phyloP scores from a whole-genome alignment of 2,329 filamentous ascomycete genomes.

The Trichoderma brevicompactum region DNA sequence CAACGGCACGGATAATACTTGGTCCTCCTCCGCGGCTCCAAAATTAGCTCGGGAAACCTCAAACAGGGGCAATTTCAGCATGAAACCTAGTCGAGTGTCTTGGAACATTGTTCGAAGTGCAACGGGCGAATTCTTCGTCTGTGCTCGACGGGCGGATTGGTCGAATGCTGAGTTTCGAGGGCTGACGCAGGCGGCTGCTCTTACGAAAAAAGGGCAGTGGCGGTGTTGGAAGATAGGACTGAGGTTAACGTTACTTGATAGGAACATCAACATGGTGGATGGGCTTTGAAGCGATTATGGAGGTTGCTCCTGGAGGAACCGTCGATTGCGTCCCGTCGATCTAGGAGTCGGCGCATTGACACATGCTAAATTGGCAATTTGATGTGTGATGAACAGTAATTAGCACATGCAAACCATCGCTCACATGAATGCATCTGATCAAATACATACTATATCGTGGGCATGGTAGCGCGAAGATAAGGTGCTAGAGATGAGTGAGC shows the following conservation, averaged over 20 bases:
- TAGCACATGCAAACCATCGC: too few relatives aligned
- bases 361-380: slow-evolving; percentile 13
- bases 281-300: neutral
- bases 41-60: neutral
- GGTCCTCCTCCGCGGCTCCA: neutral
- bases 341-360: slow-evolving; percentile 6
- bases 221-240: neutral
- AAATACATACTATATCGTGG: too few relatives aligned
- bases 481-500: too few relatives aligned
- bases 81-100: slow-evolving; percentile 17
- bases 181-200: neutral
- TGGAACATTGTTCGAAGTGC: neutral
- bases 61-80: slow-evolving; percentile 24
- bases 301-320: too few relatives aligned
- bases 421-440: neutral
- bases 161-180: slow-evolving; percentile 1
- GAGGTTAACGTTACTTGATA: neutral
- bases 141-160: neutral
- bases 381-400: too few relatives aligned
- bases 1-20: slow-evolving; percentile 10
- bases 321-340: too few relatives aligned
- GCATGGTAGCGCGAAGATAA: too few relatives aligned
- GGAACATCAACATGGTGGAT: neutral
- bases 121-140: neutral
- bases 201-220: neutral